Evolutionary conservation across 1,284 basidiomycete species (phyloP), one percentile per base, ranked within the genome.

Genomic region (Ustilago cynodontis): DNA sequence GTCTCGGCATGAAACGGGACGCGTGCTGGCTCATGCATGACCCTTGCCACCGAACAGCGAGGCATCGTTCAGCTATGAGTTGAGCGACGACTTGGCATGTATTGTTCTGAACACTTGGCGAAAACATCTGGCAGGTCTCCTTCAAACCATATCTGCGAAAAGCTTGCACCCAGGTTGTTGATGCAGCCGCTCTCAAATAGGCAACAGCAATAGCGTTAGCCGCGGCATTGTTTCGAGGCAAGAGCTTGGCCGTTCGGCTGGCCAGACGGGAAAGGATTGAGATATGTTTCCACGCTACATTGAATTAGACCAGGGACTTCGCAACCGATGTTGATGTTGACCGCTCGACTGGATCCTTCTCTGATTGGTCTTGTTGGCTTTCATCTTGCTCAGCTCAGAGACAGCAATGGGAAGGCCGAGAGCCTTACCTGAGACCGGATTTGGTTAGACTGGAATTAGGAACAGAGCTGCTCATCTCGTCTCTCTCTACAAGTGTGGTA

Each of bases 241-340:
- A 45, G 43, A 45, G 43, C 43, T 45, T 45, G 43, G 43, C 43
- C 43, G 43, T 20, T 45, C 16, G 43, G 43, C 43, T 45, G 43
- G 43, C 43, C 8, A 11, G 16, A 45, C 43, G 43, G 16, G 43
- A 45, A n/a, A 11, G 8, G 43, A 37, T 37, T 13, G 35, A 37
- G 9, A 37, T 9, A 37, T n/a, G 22, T 8, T 45, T 45, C 43
- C 43, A 45, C 43, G 43, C 43, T 22, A 45, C n/a, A 37, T 37
- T 16, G 9, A 37, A 11, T 37, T 16, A 37, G 35, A 37, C 35
- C 16, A 20, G 43, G 43, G 22, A 45, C n/a, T n/a, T 3, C 35
- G 8, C 35, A 37, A 16, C 35, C 35, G 35, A 37, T 37, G 35
- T 37, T 37, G 35, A 37, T 37, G 35, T 37, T 14, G 35, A 10